phyloP scores from a whole-genome alignment of 805 yeast genomes.

The Starmerella tilneyi region DNA sequence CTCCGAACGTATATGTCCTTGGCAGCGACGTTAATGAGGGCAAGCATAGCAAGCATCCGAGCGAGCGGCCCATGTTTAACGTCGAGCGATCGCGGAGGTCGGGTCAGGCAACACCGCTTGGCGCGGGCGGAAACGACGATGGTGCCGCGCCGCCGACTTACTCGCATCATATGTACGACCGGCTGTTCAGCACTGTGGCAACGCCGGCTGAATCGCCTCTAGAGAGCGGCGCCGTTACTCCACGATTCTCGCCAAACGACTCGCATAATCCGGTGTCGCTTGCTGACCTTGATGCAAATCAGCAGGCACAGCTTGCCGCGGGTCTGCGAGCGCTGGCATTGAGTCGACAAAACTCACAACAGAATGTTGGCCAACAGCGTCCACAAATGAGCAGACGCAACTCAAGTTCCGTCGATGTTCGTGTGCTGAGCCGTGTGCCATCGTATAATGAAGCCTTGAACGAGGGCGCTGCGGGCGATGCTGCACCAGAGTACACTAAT shows the following conservation, averaged over 20 bases:
- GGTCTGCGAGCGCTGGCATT: constrained; percentile 34
- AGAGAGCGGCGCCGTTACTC: constrained; percentile 33
- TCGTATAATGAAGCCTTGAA: constrained; percentile 69
- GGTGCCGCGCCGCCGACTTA: constrained; percentile 72
- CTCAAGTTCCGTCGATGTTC: constrained; percentile 31
- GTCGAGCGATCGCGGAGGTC: constrained; percentile 14
- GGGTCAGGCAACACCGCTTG: constrained; percentile 9
- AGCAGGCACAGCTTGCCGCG: constrained; percentile 34
- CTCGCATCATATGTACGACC: constrained; percentile 69
- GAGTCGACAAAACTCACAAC: constrained; percentile 25
- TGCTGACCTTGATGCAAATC: constrained; percentile 27
- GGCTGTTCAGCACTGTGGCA: constrained; percentile 57
- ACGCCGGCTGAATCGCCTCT: constrained; percentile 34
- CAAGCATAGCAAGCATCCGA: constrained; percentile 27
- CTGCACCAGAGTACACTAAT: constrained; percentile 60
- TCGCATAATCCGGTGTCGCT: constrained; percentile 7
- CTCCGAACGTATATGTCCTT: constrained; percentile 67
- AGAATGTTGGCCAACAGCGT: constrained; percentile 24
- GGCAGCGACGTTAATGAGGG: constrained; percentile 4
- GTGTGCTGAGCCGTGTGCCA: constrained; percentile 60
- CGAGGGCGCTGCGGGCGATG: constrained; percentile 38
- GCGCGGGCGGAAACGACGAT: constrained; percentile 15
- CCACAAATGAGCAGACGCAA: constrained; percentile 37
- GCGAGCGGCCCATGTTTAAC: constrained; percentile 20
- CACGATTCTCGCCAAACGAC: constrained; percentile 10